Evolutionary conservation across 306 rosid genomes (phyloP), one percentile per base, ranked within the genome.

Genomic region (Pyrus betulifolia): DNA sequence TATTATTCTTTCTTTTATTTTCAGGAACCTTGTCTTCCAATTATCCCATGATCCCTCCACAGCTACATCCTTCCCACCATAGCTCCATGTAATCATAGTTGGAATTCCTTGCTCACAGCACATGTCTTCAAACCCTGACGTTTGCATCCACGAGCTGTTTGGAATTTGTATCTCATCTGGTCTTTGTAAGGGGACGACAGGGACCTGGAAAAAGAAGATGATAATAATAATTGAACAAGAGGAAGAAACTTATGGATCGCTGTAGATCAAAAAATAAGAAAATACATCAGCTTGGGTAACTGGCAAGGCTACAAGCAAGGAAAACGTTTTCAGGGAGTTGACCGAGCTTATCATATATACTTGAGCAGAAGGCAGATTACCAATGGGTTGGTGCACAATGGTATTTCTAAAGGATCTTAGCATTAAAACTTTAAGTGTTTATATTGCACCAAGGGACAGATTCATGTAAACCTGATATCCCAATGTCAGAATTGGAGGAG

Each of bases 1-100:
- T 57, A 15, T 49, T 49, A 49, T 49, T 49, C 55, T 14, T 70
- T 55, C 28, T 28, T 67, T 65, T 71, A 71, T 72, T 22, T 74
- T 51, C 22, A 3, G 76, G 59, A 82, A 95, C 99, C 96, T 92
- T 70, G 88, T 79, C 83, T 87, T 92, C 99, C 99, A 95, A 83
- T 85, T 82, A 84, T 95, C 99, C 99, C 99, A 95, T 21, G 99
- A 92, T 70, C 99, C 99, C 88, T 95, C 93, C 72, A 91, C 96
- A 70, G 87, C 90, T 8, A 95, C 99, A 25, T 92, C 93, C 76
- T 89, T 92, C 57, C 97, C 99, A 73, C 85, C 97, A 81, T 92
- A 83, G 77, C 86, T 81, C 99, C 99, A 95, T 3, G 98, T 92
- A 78, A 95, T 87, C 99, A 95, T 95, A 4, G 98, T 90, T 8